Evolutionary conservation across 805 yeast species (phyloP).

Genomic region (Candida adriatica): DNA sequence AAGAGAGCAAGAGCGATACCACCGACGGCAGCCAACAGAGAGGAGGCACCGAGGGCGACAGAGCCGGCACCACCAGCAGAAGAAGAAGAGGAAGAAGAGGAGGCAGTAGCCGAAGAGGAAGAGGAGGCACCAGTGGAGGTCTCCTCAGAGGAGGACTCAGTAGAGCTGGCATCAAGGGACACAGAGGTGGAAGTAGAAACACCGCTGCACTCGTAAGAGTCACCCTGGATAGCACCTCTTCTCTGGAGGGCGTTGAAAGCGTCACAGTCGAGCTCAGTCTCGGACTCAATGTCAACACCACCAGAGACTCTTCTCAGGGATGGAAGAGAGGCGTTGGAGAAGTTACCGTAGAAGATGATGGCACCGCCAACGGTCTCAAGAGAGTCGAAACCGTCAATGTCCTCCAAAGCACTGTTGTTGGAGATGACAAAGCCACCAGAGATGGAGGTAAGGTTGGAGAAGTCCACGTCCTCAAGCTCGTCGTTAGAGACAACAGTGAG

Average conservation of each 20-base stretch:
- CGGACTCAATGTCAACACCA: conserved; percentile 79
- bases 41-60: conserved; percentile 37
- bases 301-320: conserved; percentile 77
- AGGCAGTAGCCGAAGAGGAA: conserved; percentile 22
- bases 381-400: conserved; percentile 66
- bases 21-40: conserved; percentile 43
- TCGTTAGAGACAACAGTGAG: conserved; percentile 70
- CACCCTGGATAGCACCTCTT: conserved; percentile 87
- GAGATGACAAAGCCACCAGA: conserved; percentile 93
- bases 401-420: conserved; percentile 68
- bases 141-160: conserved; percentile 23
- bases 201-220: conserved; percentile 70
- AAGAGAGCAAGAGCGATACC: conserved; percentile 36
- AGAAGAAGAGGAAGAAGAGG: conserved; percentile 25
- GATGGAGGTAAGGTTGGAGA: conserved; percentile 61
- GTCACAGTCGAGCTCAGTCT: conserved; percentile 76
- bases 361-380: conserved; percentile 84
- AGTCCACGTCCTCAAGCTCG: conserved; percentile 59
- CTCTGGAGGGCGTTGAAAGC: conserved; percentile 64
- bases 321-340: conserved; percentile 72
- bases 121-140: conserved; percentile 16
- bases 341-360: conserved; percentile 70
- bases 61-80: conserved; percentile 35
- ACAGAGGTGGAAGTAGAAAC: conserved; percentile 34
- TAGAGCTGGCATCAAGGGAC: conserved; percentile 30